Evolutionary conservation across 116 monocot species (phyloP), one percentile per base, ranked within the genome.

Genomic region (Dioscorea cayenensis): DNA sequence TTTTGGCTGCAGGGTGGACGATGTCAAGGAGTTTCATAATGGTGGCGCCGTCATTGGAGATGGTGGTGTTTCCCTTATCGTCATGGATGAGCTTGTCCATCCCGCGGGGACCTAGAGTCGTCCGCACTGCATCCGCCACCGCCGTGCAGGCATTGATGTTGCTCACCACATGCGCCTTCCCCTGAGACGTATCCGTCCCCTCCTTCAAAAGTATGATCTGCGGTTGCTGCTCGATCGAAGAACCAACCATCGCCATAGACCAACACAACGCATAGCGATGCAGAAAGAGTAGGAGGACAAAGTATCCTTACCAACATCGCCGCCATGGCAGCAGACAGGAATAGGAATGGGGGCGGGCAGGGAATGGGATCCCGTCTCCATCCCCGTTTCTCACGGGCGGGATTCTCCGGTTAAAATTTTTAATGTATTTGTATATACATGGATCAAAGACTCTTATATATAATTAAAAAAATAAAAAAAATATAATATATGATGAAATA

Each of bases 81-180:
- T 97, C 96, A 73, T 92, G 93, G 73, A 97, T 88, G 73, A 96
- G 85, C 82, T 96, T 96, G 82, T 96, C 96, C 96, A 96, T 96
- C n/a, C 96, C 96, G 36, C 96, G 76, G 4, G 96, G 96, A 1
- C 96, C 96, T 28, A 96, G 86, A 10, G 96, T 96, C 27, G 96
- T 87, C 64, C 96, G 82, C 49, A 96, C 90, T 22, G 64, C 55
- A 72, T 96, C 96, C 16, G 92, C 92, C 55, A 96, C 96, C 48
- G 84, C 82, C 28, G 82, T 92, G 79, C 92, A 92, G 19, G 92
- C 96, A 66, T 92, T 96, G 68, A 96, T 92, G 79, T 96, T 96
- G 83, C 92, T 90, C 51, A 96, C 83, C 50, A 96, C 84, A 70
- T 96, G 96, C 75, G 92, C 88, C 77, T 92, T 92, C 51, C 96